A percentile compares a stretch with the other conserved stretches of the same genome.
These are phyloP conservation scores for Zygosaccharomyces gambellarensis DNA, from an alignment of 805 yeast genomes.

Conservation along the genomic window DNA sequence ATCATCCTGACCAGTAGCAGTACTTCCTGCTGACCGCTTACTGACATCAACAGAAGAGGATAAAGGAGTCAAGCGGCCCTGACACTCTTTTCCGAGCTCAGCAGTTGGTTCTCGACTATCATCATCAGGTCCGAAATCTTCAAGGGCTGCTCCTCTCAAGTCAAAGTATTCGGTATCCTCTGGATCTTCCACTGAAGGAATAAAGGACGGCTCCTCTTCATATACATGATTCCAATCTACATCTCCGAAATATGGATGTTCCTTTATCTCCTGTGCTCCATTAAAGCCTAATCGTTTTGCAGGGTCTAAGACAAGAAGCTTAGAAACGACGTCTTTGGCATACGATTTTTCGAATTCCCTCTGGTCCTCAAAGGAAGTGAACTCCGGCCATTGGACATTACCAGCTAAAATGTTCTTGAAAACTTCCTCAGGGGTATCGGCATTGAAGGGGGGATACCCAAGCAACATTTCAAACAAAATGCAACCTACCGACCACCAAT, in stretches of 20 bases:
- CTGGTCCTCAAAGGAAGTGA: slow-evolving; percentile 47
- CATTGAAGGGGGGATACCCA: slow-evolving; percentile 95
- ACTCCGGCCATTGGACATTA: slow-evolving; percentile 77
- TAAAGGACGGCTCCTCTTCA: slow-evolving; percentile 70
- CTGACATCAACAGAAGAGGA: slow-evolving; percentile 31
- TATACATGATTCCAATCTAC: slow-evolving; percentile 73
- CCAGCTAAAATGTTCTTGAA: slow-evolving; percentile 75
- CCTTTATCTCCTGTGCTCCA: slow-evolving; percentile 74
- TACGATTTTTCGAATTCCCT: slow-evolving; percentile 51
- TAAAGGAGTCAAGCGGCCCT: slow-evolving; percentile 33
- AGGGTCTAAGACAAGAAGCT: slow-evolving; percentile 61
- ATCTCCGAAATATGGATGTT: slow-evolving; percentile 70
- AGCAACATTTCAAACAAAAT: slow-evolving; percentile 85
- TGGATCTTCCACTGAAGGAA: slow-evolving; percentile 74
- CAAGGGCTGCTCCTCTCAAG: slow-evolving; percentile 74
- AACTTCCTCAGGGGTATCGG: slow-evolving; percentile 68
- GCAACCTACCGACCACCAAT: slow-evolving; percentile 98
- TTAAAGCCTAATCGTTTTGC: slow-evolving; percentile 64
- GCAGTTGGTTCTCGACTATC: slow-evolving; percentile 10
- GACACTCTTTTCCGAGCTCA: slow-evolving; percentile 4
- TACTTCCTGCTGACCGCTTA: slow-evolving; percentile 4
- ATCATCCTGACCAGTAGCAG: slow-evolving; percentile 7
- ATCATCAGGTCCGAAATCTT: slow-evolving; percentile 32
- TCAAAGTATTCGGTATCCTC: slow-evolving; percentile 92
- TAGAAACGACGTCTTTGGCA: slow-evolving; percentile 70